Percentiles rank a stretch among this genome's conserved stretches.
Evolutionary conservation across 1,139 yeast species (phyloP).

Genomic region (Pichia sp.): DNA sequence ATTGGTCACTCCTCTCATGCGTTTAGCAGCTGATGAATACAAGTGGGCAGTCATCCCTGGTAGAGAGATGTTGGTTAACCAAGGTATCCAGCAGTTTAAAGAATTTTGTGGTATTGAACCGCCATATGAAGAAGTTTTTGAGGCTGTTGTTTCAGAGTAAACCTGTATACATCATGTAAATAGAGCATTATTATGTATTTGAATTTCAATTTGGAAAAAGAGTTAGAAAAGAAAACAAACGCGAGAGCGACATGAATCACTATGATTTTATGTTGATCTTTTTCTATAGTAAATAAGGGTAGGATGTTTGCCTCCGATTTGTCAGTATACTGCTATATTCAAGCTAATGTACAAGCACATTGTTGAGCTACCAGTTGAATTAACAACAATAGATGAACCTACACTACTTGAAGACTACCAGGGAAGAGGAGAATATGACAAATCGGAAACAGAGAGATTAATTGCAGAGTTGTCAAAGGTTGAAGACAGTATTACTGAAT

Average conservation of each 20-base stretch:
- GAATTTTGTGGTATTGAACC: constrained; percentile 71
- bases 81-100: constrained; percentile 83
- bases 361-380: background rate
- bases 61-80: constrained; percentile 84
- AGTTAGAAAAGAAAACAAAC: too few species aligned
- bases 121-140: constrained; percentile 55
- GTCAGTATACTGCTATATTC: too few species aligned
- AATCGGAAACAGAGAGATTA: background rate
- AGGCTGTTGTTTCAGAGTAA: constrained; percentile 44
- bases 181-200: too few species aligned
- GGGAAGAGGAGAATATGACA: background rate
- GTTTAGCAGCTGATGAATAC: constrained; percentile 55
- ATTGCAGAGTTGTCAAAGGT: background rate
- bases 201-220: too few species aligned
- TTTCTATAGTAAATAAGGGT: background rate
- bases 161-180: too few species aligned
- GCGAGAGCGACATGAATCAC: background rate
- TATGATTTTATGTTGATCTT: background rate
- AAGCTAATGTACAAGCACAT: constrained; percentile 3
- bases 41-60: constrained; percentile 80
- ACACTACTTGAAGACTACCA: background rate
- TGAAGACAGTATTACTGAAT: background rate
- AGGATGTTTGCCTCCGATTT: too few species aligned
- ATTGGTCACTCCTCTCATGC: constrained; percentile 76
- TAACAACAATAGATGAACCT: background rate